Percentiles rank a stretch among this genome's conserved stretches.
Evolutionary conservation across 192 early-diverging fungal species (phyloP).

Genomic region (Linnemannia exigua): DNA sequence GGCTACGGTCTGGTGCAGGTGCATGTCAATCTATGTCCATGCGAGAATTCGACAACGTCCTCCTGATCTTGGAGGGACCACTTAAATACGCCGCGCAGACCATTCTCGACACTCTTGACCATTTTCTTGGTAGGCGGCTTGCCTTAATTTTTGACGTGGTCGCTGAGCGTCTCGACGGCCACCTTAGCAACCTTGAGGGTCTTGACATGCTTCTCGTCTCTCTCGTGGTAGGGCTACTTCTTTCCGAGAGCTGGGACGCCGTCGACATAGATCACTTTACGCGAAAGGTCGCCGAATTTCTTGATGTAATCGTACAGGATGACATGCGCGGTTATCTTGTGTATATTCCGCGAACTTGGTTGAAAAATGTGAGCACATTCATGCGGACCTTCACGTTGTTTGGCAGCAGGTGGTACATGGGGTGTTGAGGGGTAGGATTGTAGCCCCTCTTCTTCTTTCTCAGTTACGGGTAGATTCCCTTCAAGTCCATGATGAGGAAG

Average conservation of each 20-base stretch:
- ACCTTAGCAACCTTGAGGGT: constrained; percentile 12
- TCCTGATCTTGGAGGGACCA: constrained; percentile 11
- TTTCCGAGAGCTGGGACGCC: constrained; percentile 19
- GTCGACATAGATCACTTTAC: constrained; percentile 18
- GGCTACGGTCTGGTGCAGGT: neutral
- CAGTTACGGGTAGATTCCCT: no score
- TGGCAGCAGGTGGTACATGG: no score
- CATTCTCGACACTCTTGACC: constrained; percentile 12
- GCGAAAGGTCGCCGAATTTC: constrained; percentile 6
- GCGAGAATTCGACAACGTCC: constrained; percentile 10
- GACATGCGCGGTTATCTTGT: neutral
- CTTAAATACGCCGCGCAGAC: constrained; percentile 12
- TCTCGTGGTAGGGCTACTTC: constrained; percentile 11
- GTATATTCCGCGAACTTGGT: neutral
- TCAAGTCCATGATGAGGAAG: no score
- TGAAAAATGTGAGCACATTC: neutral
- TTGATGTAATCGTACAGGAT: neutral
- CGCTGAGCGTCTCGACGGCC: constrained; percentile 10
- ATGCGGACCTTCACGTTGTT: neutral
- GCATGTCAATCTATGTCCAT: neutral
- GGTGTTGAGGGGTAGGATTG: no score
- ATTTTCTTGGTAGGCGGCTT: constrained; percentile 5
- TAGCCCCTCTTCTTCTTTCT: no score
- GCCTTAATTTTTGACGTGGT: constrained; percentile 5
- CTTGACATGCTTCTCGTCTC: neutral